Percentiles rank a stretch among this genome's conserved stretches.
These are phyloP conservation scores for Phaffia australis DNA, from an alignment of 768 basidiomycete species.

Conservation along the genomic window DNA sequence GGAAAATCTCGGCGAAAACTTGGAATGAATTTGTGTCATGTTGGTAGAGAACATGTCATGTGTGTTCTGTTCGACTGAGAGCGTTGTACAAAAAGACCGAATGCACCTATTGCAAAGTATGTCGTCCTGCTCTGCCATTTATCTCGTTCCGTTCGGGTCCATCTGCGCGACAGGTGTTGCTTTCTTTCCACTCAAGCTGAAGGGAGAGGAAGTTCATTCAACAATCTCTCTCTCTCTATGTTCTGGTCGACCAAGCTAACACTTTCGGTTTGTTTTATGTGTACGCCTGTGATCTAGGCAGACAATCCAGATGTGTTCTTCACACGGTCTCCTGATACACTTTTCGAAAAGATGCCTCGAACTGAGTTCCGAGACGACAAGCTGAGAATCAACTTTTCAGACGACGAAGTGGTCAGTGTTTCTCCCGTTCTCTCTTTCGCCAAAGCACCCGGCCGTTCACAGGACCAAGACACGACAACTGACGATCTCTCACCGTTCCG, in stretches of 20 bases:
- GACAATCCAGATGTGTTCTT: conserved; percentile 52
- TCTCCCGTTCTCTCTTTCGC: neutral
- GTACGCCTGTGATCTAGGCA: neutral
- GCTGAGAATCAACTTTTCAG: conserved; percentile 71
- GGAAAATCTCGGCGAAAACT: no score
- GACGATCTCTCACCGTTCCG: neutral
- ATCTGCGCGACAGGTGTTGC: no score
- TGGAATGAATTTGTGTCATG: no score
- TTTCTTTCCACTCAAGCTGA: no score
- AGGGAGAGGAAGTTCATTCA: no score
- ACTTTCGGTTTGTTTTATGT: neutral
- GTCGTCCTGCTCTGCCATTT: conserved; percentile 25
- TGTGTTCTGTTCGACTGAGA: conserved; percentile 74
- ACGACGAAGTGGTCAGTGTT: conserved; percentile 50
- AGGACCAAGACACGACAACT: neutral
- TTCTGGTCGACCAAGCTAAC: neutral
- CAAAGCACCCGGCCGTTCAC: neutral
- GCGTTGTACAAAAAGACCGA: conserved; percentile 87
- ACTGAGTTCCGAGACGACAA: conserved; percentile 34
- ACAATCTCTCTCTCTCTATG: neutral
- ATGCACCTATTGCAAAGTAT: conserved; percentile 92
- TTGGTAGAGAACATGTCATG: conserved; percentile 33
- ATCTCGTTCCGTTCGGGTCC: no score
- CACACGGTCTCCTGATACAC: conserved; percentile 53
- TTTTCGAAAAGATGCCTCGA: conserved; percentile 50